Evolutionary conservation across 169 alveolate species (phyloP), one percentile per base, ranked within the genome.

Genomic region (Babesia gibsoni): DNA sequence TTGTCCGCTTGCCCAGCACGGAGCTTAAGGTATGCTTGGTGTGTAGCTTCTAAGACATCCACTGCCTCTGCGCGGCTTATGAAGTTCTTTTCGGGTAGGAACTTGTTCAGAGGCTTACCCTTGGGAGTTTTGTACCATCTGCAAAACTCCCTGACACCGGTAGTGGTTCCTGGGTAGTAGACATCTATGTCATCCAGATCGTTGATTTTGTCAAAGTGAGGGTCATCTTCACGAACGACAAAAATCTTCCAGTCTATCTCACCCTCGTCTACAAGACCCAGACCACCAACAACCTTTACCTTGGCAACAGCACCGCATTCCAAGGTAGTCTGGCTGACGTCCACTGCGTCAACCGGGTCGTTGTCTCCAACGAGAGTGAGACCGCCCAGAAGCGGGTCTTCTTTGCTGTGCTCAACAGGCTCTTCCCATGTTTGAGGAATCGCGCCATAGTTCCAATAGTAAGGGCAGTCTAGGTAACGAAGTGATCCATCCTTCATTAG

Each of bases 391-490:
- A 52, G 54, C 4, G 58, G 69, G 61, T 72, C 84, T 39, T 57
- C 80, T 30, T 20, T 77, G 20, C 57, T 78, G 61, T 53, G 65
- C n/a, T 43, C 65, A 20, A 83, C 70, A 22, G 94, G 94, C 30
- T 92, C 95, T 67, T 95, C 98, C 97, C 98, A 95, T 22, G 98
- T 95, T 58, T 90, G 94, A 0, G 98, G 98, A 27, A 94, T 67
- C 67, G 94, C 92, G 25, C 98, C 98, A 81, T 95, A 95, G 74
- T 94, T 93, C 95, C 95, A 91, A 63, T 79, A 87, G 70, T 89
- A 82, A 16, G 95, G 92, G 29, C 95, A 91, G 49, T 88, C 93
- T 45, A 89, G 85, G 67, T 66, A 64, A 27, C 92, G 70, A 23
- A 86, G 77, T 45, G 67, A 70, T 27, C 90, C 92, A 41, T 79